Evolutionary conservation across 1,284 basidiomycete genomes (phyloP).

Genomic region (Sanguinoderma infundibulare): DNA sequence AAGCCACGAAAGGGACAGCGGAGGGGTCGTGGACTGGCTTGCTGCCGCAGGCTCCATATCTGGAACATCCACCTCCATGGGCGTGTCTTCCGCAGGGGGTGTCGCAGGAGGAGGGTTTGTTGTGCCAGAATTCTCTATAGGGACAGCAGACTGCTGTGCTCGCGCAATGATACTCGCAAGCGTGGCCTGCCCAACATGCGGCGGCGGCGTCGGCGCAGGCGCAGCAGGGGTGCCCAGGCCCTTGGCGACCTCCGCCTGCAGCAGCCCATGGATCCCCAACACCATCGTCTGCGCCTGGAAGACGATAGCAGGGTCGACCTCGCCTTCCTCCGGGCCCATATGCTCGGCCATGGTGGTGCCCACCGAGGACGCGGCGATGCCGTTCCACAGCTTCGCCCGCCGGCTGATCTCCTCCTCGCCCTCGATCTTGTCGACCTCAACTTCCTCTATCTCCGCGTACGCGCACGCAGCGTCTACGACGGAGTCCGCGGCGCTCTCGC

Average conservation of each 20-base stretch:
- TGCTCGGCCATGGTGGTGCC: constrained; percentile 22
- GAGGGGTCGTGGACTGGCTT: constrained; percentile 12
- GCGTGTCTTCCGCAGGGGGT: constrained; percentile 6
- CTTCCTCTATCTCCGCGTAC: constrained; percentile 59
- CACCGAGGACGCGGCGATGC: constrained; percentile 47
- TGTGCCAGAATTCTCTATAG: constrained; percentile 41
- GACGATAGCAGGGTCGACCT: constrained; percentile 56
- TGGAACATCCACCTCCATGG: constrained; percentile 12
- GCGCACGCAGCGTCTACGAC: constrained; percentile 48
- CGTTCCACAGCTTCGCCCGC: constrained; percentile 64
- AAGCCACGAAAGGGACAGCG: constrained; percentile 63
- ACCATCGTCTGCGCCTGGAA: constrained; percentile 56
- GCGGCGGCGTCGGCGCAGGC: constrained; percentile 38
- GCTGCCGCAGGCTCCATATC: background rate
- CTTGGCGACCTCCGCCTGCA: constrained; percentile 61
- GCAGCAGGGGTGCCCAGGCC: constrained; percentile 51
- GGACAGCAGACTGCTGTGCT: constrained; percentile 46
- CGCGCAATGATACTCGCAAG: constrained; percentile 70
- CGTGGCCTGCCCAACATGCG: constrained; percentile 58
- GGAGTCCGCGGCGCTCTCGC: constrained; percentile 45
- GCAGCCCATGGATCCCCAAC: constrained; percentile 56
- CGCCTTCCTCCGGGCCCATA: constrained; percentile 60
- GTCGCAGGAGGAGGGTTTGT: constrained; percentile 3
- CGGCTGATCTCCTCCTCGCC: constrained; percentile 58
- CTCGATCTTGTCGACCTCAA: constrained; percentile 57